Percentiles rank a stretch among this genome's conserved stretches.
phyloP scores from a whole-genome alignment of 805 yeast species.

The Candida lessepsii region DNA sequence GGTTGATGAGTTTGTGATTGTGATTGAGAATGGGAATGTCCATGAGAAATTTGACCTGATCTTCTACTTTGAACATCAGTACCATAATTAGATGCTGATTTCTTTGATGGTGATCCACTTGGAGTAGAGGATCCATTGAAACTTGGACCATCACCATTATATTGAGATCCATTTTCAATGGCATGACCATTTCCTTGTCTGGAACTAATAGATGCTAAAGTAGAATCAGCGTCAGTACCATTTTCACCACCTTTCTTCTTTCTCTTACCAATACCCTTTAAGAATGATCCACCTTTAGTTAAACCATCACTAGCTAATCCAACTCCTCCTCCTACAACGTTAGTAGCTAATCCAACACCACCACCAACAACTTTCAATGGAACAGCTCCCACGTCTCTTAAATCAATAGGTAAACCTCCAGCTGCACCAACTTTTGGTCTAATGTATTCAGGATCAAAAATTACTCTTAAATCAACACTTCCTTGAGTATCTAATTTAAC shows the following conservation, averaged over 20 bases:
- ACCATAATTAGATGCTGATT: constrained; percentile 18
- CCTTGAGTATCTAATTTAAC: constrained; percentile 67
- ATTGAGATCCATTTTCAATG: constrained; percentile 9
- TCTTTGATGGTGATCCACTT: constrained; percentile 8
- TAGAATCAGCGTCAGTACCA: constrained; percentile 8
- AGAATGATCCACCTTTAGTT: constrained; percentile 45
- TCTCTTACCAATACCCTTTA: constrained; percentile 30
- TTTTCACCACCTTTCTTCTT: constrained; percentile 20
- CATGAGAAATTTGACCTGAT: constrained; percentile 25
- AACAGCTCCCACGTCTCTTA: constrained; percentile 40
- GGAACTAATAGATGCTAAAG: constrained; percentile 1
- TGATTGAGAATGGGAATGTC: constrained; percentile 2
- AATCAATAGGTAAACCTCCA: constrained; percentile 40
- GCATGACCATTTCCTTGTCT: constrained; percentile 1
- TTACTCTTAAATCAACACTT: constrained; percentile 48
- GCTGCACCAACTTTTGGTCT: constrained; percentile 54
- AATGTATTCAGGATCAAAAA: constrained; percentile 63
- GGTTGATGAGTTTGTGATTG: no score
- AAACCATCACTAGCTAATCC: constrained; percentile 49
- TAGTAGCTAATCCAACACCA: constrained; percentile 39
- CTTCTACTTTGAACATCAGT: constrained; percentile 37
- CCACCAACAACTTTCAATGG: constrained; percentile 47
- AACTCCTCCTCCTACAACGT: constrained; percentile 42
- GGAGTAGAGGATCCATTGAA: constrained; percentile 4
- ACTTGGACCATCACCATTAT: constrained; percentile 4